A percentile compares a stretch with the other conserved stretches of the same genome.
These are phyloP conservation scores for Cryptococcus wingfieldii DNA, from an alignment of 1,284 basidiomycete species.

Conservation along the genomic window DNA sequence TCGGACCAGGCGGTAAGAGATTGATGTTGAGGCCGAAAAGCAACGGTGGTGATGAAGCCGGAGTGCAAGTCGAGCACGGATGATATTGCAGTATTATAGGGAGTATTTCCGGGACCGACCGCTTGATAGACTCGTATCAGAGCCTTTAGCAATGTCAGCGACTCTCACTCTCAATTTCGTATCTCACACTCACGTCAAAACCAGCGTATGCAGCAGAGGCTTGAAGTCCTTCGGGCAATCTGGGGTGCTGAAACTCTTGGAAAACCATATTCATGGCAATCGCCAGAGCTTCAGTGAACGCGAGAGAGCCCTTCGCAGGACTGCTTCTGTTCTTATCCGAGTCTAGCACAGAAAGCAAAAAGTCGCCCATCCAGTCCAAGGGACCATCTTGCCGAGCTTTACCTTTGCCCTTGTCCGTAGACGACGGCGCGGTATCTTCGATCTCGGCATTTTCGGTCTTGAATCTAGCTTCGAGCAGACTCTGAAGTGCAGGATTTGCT, in stretches of 20 bases:
- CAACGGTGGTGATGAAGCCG: conserved; percentile 57
- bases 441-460: background rate
- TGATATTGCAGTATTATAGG: conserved; percentile 16
- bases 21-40: conserved; percentile 53
- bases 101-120: conserved; percentile 5
- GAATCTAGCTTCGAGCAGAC: conserved; percentile 50
- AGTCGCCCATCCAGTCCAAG: conserved; percentile 35
- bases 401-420: conserved; percentile 22
- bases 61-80: conserved; percentile 46
- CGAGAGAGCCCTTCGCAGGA: conserved; percentile 11
- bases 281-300: conserved; percentile 64
- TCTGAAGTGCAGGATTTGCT: conserved; percentile 63
- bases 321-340: conserved; percentile 42
- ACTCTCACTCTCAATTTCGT: background rate
- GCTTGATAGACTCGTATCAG: conserved; percentile 21
- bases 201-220: conserved; percentile 60
- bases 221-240: conserved; percentile 56
- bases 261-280: conserved; percentile 66
- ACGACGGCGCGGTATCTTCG: background rate
- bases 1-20: conserved; percentile 28
- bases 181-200: conserved; percentile 56
- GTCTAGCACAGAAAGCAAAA: conserved; percentile 36
- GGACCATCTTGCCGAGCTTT: conserved; percentile 12
- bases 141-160: conserved; percentile 20
- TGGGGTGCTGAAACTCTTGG: conserved; percentile 70